phyloP scores from a whole-genome alignment of 2,329 filamentous ascomycete genomes.

The Botrytis galanthina region DNA sequence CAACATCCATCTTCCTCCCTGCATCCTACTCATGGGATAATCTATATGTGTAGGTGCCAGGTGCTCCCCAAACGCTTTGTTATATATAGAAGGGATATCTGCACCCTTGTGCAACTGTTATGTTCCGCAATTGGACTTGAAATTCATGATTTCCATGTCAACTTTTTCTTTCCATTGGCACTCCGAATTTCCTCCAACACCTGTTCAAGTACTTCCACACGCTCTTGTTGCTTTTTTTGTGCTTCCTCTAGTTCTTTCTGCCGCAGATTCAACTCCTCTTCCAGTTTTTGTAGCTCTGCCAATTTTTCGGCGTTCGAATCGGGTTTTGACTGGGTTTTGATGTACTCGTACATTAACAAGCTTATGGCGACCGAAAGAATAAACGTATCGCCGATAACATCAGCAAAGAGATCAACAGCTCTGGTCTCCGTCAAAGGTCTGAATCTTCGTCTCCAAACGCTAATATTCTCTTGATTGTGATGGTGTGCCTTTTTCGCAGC shows the following conservation, averaged over 20 bases:
- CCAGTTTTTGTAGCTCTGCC: slow-evolving; percentile 50
- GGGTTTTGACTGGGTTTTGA: slow-evolving; percentile 57
- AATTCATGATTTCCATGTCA: slow-evolving; percentile 21
- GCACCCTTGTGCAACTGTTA: not conserved
- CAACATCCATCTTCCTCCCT: not conserved
- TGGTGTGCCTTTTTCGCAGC: slow-evolving; percentile 41
- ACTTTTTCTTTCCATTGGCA: slow-evolving; percentile 32
- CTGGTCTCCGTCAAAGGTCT: slow-evolving; percentile 61
- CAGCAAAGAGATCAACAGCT: slow-evolving; percentile 65
- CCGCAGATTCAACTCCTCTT: slow-evolving; percentile 52
- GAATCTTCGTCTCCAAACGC: slow-evolving; percentile 62
- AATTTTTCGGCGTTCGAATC: slow-evolving; percentile 55
- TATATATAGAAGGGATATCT: not conserved
- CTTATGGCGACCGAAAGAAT: slow-evolving; percentile 58
- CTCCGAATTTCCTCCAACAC: slow-evolving; percentile 37
- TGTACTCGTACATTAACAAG: slow-evolving; percentile 61
- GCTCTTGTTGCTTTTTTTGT: slow-evolving; percentile 37
- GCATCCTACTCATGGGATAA: not conserved
- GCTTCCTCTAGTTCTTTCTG: slow-evolving; percentile 55
- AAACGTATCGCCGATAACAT: slow-evolving; percentile 62
- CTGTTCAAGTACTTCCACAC: slow-evolving; percentile 38
- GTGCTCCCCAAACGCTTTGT: not conserved
- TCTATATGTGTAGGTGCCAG: not conserved
- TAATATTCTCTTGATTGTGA: slow-evolving; percentile 42
- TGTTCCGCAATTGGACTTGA: not conserved